Evolutionary conservation across 2,329 filamentous ascomycete genomes (phyloP), one percentile per base, ranked within the genome.

Genomic region (Diaporthe nobilis): DNA sequence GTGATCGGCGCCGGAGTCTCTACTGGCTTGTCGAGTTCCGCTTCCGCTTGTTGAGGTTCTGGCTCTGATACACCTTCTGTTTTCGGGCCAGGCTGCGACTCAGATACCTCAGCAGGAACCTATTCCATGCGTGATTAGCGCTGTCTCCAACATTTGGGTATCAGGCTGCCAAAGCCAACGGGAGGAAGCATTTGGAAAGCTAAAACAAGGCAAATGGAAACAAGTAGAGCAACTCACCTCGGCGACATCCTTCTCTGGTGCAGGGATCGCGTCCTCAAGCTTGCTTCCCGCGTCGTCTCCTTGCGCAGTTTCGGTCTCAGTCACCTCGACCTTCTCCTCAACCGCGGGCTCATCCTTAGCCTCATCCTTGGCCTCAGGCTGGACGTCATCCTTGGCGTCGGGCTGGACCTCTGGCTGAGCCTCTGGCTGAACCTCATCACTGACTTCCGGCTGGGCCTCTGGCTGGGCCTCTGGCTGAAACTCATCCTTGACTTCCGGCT

Each of bases 241-340:
- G 22, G 34, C 49, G 34, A 25, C 65, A 20, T 53, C 49, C n/a
- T 70, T 53, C 34, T 70, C 65, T 37, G 65, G 47, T 34, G 22
- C 49, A 28, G 34, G 13, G 13, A 5, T 37, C n/a, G n/a, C n/a
- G 10, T 71, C 53, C 31, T 70, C 63, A 17, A 22, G 9, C 51
- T 74, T 49, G 28, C 31, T 58, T 10, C 37, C 51, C 42, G 22
- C 44, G 4, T 51, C 42, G 12, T 25, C 25, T 67, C 4, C 63
- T 34, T 67, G 28, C 44, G 25, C 63, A 2, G 63, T 31, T 42
- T 44, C 39, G n/a, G 20, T 65, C 28, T 47, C 60, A 47, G 39
- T 10, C 15, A 31, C 60, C 25, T 74, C 44, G 65, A 58, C 22
- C 25, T 57, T 44, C 22, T 55, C 53, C n/a, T 42, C 78, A 77